Conservation (phyloP, 768 basidiomycete genomes). For the Suillus subluteus region DNA sequence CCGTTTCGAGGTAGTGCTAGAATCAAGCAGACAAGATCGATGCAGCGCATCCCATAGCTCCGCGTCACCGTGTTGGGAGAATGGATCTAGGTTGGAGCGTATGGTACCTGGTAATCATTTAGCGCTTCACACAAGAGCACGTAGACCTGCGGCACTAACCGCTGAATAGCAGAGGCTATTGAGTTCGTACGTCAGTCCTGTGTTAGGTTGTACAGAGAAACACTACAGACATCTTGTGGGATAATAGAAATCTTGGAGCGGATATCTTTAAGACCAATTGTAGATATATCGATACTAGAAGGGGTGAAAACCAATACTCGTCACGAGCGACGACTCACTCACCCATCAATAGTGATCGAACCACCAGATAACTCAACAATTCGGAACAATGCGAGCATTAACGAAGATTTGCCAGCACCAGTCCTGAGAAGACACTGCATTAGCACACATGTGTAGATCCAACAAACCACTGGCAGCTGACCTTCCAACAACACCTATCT, state of each 20-base stretch:
- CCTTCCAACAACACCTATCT: conserved; percentile 77
- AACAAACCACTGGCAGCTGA: conserved; percentile 18
- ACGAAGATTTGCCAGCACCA: conserved; percentile 63
- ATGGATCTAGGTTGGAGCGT: conserved; percentile 62
- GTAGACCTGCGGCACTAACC: conserved; percentile 43
- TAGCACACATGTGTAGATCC: not conserved
- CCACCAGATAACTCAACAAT: conserved; percentile 70
- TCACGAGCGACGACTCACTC: conserved; percentile 15
- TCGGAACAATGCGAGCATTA: conserved; percentile 68
- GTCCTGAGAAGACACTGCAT: conserved; percentile 28
- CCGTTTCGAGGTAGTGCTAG: conserved; percentile 26
- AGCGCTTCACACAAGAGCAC: conserved; percentile 19
- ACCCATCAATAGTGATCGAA: conserved; percentile 67
- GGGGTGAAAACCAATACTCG: conserved; percentile 1
- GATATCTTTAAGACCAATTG: conserved; percentile 67
- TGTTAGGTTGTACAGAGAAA: not conserved
- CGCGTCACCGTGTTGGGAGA: conserved; percentile 63
- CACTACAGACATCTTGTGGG: conserved; percentile 60
- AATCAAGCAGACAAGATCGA: conserved; percentile 52
- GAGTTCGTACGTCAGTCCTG: conserved; percentile 13
- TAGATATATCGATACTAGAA: conserved; percentile 63
- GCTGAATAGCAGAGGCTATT: conserved; percentile 58
- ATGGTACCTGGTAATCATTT: conserved; percentile 51
- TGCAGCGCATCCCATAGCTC: conserved; percentile 75
- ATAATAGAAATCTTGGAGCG: conserved; percentile 65